Conservation (phyloP, 495 filamentous ascomycete genomes). For the Podospora pseudopauciseta region DNA sequence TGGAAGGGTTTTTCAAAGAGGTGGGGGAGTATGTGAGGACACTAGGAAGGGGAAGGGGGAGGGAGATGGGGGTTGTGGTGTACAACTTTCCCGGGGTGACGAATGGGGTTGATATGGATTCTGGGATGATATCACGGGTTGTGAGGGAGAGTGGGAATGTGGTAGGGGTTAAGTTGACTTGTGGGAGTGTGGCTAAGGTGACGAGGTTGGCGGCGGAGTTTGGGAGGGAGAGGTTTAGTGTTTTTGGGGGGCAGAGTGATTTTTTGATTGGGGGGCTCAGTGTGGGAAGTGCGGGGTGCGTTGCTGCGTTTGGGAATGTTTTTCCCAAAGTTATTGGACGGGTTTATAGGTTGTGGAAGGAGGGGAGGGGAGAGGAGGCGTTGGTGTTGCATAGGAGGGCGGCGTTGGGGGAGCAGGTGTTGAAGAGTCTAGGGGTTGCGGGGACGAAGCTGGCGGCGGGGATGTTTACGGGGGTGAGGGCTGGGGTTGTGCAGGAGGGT, state of each 20-base stretch:
- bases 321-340: constrained; percentile 54
- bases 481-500: constrained; percentile 54
- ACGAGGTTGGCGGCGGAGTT: constrained; percentile 51
- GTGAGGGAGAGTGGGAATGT: constrained; percentile 46
- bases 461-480: constrained; percentile 50
- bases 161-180: constrained; percentile 65
- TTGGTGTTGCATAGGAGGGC: constrained; percentile 52
- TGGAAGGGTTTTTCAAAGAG: constrained; percentile 59
- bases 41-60: constrained; percentile 24
- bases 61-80: constrained; percentile 50
- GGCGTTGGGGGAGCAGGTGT: constrained; percentile 50
- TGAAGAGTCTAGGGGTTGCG: constrained; percentile 57
- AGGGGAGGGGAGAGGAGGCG: constrained; percentile 51
- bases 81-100: constrained; percentile 73
- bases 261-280: constrained; percentile 62
- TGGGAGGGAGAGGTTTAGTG: constrained; percentile 52
- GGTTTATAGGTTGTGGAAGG: constrained; percentile 46
- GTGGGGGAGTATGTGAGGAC: constrained; percentile 41
- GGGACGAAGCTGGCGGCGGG: constrained; percentile 62
- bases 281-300: constrained; percentile 60
- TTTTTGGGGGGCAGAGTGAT: constrained; percentile 67
- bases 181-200: constrained; percentile 63
- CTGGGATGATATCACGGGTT: constrained; percentile 55
- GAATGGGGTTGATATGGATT: constrained; percentile 65
- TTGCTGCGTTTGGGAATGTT: constrained; percentile 64